Conservation (phyloP, 1,284 basidiomycete species). For the Xerocomus nothofagi region DNA sequence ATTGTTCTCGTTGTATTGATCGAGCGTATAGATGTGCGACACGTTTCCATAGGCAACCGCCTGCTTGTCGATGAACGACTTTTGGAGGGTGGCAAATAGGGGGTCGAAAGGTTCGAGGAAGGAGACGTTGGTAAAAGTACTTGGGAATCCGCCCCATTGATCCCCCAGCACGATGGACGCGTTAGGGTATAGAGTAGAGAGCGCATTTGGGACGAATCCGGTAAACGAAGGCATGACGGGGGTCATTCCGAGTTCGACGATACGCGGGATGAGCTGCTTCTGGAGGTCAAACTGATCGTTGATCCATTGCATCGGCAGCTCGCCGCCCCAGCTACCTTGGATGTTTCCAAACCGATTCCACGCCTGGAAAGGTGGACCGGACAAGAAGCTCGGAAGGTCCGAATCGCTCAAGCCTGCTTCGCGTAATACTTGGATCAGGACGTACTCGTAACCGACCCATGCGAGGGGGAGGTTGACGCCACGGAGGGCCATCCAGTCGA, state of each 20-base stretch:
- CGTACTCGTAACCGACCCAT: constrained; percentile 44
- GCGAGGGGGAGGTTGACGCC: constrained; percentile 47
- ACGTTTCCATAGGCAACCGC: constrained; percentile 40
- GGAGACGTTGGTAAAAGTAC: constrained; percentile 36
- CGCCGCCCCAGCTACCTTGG: constrained; percentile 42
- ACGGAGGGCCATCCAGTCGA: constrained; percentile 47
- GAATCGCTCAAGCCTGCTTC: constrained; percentile 40
- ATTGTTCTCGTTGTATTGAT: constrained; percentile 48
- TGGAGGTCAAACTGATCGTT: constrained; percentile 41
- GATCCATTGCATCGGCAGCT: constrained; percentile 40
- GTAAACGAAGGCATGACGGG: constrained; percentile 46
- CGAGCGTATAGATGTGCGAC: constrained; percentile 45
- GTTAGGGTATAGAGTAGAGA: constrained; percentile 38
- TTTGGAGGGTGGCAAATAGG: constrained; percentile 40
- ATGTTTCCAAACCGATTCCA: constrained; percentile 48
- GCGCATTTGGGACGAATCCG: constrained; percentile 42
- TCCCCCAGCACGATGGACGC: constrained; percentile 39
- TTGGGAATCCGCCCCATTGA: constrained; percentile 39
- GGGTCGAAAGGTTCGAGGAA: constrained; percentile 46
- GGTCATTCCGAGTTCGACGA: constrained; percentile 47
- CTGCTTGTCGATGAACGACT: constrained; percentile 44
- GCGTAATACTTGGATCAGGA: constrained; percentile 39
- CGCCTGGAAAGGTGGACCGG: constrained; percentile 45
- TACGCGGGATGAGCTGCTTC: constrained; percentile 41
- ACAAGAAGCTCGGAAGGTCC: constrained; percentile 39